Base-by-base conservation (phyloP, 768 basidiomycete species). In the Pleurotus djamor region DNA sequence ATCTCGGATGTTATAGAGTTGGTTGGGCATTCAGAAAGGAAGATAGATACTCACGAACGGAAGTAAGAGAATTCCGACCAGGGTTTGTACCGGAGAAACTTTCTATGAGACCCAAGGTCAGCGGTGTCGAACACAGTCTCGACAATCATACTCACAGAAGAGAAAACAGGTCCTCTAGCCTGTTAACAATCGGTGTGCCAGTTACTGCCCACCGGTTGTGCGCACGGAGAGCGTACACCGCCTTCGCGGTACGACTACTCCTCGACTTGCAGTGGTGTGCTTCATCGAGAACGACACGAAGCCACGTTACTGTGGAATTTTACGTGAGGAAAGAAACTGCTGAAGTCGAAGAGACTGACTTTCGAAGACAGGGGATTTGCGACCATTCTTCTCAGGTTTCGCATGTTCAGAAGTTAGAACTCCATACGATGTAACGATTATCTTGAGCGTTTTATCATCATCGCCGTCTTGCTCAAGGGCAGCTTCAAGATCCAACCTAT, bases 181-280 rank as follows among this genome's bases (percentile, higher is more conserved):
- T 87, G 69, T 98, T 98, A 58, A 97, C 92, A 60, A 98, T 98
- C 0, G 96, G 96, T 4, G 96, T 98, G 10, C 89, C 94, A 10
- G 94, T 96, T 33, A 96, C 85, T 3, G 93, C 93, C 96, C 96
- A 98, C 63, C 91, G 81, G 48, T 92, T 77, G 61, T 87, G 79
- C 4, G 91, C 91, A 17, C 79, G 82, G 8, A 98, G 78, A 4
- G 91, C 91, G 69, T 90, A 98, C 48, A 92, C 92, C 5, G 96
- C 90, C 64, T 88, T 91, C 0, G 94, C 93, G 12, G 91, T 92
- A 71, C 91, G 90, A 66, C 92, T 95, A 5, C 83, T 81, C 21
- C 96, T 83, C 10, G 91, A 94, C 74, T 97, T 98, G 77, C 93
- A 95, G 61, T 91, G 86, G 71, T 98, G 96, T 2, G 96, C 96